Evolutionary conservation across 768 basidiomycete genomes (phyloP), one percentile per base, ranked within the genome.

Genomic region (Naganishia randhawae): DNA sequence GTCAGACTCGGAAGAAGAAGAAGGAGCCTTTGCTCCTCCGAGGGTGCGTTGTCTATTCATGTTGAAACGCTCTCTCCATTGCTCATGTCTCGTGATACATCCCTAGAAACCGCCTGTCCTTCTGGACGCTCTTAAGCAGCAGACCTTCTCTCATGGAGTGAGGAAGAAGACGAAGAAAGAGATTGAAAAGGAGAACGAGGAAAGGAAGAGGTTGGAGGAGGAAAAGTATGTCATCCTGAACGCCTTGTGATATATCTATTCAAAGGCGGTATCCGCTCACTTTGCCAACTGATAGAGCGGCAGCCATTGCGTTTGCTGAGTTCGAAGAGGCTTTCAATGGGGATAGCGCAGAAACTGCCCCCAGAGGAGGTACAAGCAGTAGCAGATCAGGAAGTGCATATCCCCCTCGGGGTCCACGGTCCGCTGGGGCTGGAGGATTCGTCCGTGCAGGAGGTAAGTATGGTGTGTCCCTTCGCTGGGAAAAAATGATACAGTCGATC

Each of bases 131-230:
- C 85, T 88, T 74, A 95, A 95, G 81, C 81, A 89, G 68, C 88
- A 89, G 39, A 89, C 90, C 54, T 96, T 90, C 81, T 81, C 90
- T 35, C 86, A 91, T 76, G 92, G 81, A n/a, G 89, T 85, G 41
- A 86, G 88, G 63, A 86, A 88, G 69, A 97, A 98, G 82, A 92
- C 92, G 17, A 87, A 89, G 68, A 84, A 90, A 71, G 94, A 98
- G 81, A 89, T 89, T 74, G 96, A 98, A 77, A 88, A 87, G 75
- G 94, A 97, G 74, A 89, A 88, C 55, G 94, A 91, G 39, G 92
- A 94, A 75, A 88, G 88, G 42, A 96, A 92, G 67, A 66, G 72
- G 81, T 87, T 88, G 74, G 85, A 84, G 71, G 76, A 80, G 41
- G 80, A 80, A 62, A 71, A 77, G 73, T 73, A 42, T 29, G 66